Evolutionary conservation across 148 eudicot genomes (phyloP), one percentile per base, ranked within the genome.

Genomic region (Beta vulgaris): DNA sequence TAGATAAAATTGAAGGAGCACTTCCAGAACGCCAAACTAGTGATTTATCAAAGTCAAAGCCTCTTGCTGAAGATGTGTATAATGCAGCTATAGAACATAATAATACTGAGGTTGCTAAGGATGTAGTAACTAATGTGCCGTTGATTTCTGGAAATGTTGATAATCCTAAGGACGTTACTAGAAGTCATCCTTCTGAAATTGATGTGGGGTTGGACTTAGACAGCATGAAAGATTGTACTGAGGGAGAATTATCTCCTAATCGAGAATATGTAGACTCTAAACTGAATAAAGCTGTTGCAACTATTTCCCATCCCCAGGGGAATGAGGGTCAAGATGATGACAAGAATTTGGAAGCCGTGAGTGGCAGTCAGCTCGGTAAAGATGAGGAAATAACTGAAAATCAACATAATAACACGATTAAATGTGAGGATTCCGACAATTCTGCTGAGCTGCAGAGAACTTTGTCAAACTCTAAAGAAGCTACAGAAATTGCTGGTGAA

Each of bases 201-300:
- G 82, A 85, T 74, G 78, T 73, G 26, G 86, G 83, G 76, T 60
- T 73, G 19, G 86, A 83, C 73, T 68, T 73, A 68, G 87, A 79
- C 73, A 79, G 49, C 71, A 37, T 63, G 15, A 82, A 73, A 70
- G 61, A 71, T 46, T 40, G 57, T 69, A 44, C 73, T 62, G 78
- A 71, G 61, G 78, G 48, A 35, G 85, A 44, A 63, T 18, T 54
- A 48, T 76, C 87, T 72, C 61, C 81, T 69, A 53, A 63, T 76
- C 61, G 55, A 55, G 78, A 75, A 19, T 69, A 83, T 71, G 78
- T 69, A 64, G 84, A 80, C 69, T 71, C 57, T 49, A 80, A 80
- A 77, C 72, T 29, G 36, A 71, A 77, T 60, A 83, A 79, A 49
- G 68, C 60, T 37, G 69, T 68, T 31, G 36, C 75, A 16, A 46